Conservation (phyloP, 345 rosid genomes). For the Gossypium bickii region DNA sequence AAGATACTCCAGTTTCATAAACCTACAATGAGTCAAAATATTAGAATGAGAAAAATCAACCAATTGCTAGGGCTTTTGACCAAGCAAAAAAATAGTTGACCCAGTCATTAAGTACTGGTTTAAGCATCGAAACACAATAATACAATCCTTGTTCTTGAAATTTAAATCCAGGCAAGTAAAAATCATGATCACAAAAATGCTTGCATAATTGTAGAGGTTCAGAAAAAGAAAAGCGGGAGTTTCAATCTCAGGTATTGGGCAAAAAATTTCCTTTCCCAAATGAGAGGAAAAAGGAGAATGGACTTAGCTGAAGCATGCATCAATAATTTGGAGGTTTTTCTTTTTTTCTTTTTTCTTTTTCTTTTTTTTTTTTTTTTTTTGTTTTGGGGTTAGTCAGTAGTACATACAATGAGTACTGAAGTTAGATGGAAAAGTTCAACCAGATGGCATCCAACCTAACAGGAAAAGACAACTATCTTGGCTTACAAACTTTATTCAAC, state of each 20-base stretch:
- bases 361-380: no score
- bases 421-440: background rate
- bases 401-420: background rate
- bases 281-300: background rate
- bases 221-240: background rate
- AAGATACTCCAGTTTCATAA: slow-evolving; percentile 35
- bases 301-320: background rate
- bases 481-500: background rate
- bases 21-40: slow-evolving; percentile 31
- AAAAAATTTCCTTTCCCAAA: background rate
- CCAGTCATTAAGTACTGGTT: background rate
- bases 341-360: no score
- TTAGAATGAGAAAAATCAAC: background rate
- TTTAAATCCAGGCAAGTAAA: background rate
- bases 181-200: background rate
- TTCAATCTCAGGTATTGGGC: no score
- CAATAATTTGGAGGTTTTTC: background rate
- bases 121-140: background rate
- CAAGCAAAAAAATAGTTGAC: background rate
- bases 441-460: background rate
- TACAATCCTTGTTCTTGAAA: background rate
- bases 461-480: background rate
- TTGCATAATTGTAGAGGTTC: background rate
- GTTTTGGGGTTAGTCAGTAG: no score
- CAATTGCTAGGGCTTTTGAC: background rate